These are phyloP conservation scores for Lachnellula cervina DNA, from an alignment of 2,329 filamentous ascomycete genomes.

Conservation along the genomic window DNA sequence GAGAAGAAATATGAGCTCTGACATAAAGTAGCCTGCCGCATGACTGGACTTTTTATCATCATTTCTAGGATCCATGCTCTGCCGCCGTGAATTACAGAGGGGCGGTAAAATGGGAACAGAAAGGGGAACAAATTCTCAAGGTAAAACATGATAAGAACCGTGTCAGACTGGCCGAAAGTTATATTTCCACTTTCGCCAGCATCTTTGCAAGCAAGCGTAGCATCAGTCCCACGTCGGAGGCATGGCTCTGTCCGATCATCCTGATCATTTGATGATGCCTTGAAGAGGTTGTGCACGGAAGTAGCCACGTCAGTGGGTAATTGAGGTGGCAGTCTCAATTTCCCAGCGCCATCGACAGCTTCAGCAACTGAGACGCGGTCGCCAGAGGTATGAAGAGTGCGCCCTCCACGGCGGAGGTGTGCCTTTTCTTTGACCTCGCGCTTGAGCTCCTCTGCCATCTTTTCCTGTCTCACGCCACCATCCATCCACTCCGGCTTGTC, in stretches of 20 bases:
- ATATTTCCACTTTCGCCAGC: slow-evolving; percentile 1
- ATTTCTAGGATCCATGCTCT: slow-evolving; percentile 56
- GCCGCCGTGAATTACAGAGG: slow-evolving; percentile 50
- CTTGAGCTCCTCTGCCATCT: slow-evolving; percentile 50
- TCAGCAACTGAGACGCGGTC: no score
- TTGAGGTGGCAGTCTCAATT: neutral
- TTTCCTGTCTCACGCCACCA: slow-evolving; percentile 36
- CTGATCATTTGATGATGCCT: neutral
- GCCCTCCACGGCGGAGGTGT: slow-evolving; percentile 41
- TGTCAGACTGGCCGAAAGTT: slow-evolving; percentile 16
- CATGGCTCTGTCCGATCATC: no score
- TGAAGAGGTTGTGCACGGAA: no score
- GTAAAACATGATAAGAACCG: slow-evolving; percentile 51
- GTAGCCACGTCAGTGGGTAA: no score
- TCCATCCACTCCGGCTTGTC: slow-evolving; percentile 31
- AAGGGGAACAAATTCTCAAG: slow-evolving; percentile 59
- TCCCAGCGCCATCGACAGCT: no score
- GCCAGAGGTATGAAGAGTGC: neutral
- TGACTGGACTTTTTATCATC: slow-evolving; percentile 50
- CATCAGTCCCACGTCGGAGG: neutral
- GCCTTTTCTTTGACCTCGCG: slow-evolving; percentile 49
- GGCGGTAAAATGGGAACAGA: slow-evolving; percentile 58
- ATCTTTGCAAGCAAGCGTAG: slow-evolving; percentile 4
- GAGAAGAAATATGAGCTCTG: slow-evolving; percentile 53
- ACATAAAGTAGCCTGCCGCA: slow-evolving; percentile 51